Base-by-base conservation (phyloP, 1,284 basidiomycete species). In the Naganishia liquefaciens region DNA sequence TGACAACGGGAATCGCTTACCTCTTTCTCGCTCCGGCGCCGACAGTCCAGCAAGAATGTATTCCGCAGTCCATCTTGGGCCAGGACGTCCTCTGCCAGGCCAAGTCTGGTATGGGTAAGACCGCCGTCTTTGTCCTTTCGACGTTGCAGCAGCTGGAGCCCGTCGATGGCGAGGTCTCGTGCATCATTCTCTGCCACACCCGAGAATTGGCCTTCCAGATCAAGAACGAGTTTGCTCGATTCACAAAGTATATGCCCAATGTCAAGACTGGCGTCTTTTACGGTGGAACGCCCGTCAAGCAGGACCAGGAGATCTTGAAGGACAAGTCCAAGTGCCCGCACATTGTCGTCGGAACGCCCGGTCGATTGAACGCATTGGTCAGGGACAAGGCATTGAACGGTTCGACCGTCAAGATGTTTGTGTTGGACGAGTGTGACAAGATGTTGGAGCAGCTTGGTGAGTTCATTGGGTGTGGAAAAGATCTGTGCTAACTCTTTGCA, bases 361-460 rank as follows among this genome's bases (percentile, higher is more conserved):
- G 96, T 73, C 88, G 94, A 68, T 84, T 94, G 76, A 95, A 95
- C 76, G 93, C 93, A 60, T 88, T 97, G 72, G 86, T 88, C 60
- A 84, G 93, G 72, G 94, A 97, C 82, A 96, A 96, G 83, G 86
- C 89, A 64, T 79, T 97, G 80, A 92, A 95, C 78, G 90, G 89
- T 70, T 88, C 88, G 80, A 89, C 92, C 78, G 91, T 96, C 80
- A 95, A 96, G 84, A 94, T 98, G 84, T 99, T 99, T 81, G 94
- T 97, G 68, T 84, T 99, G 79, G 96, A 99, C 85, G 96, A 99
- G 84, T 99, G 96, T 85, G 96, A 99, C 86, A 99, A 99, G 87
- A 98, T 99, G 92, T 88, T 99, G 79, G 96, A 99, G 86, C 90
- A 94, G 87, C 93, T 99, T 83, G 94, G 93, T 97, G 39, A 11